Percentiles rank a stretch among this genome's conserved stretches.
phyloP scores from a whole-genome alignment of 805 yeast genomes.

The Yamadazyma laniorum region DNA sequence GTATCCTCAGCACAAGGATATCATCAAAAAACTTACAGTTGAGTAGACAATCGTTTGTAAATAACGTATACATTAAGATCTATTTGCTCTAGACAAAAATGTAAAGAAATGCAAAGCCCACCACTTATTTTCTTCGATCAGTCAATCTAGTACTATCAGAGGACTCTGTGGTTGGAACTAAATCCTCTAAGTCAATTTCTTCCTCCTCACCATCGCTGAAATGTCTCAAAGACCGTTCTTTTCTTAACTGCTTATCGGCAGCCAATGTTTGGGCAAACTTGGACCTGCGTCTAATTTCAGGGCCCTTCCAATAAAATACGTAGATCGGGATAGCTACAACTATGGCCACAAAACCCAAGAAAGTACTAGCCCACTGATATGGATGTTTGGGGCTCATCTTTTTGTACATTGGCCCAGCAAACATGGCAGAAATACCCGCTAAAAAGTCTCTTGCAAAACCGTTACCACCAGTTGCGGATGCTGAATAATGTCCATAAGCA shows the following conservation, averaged over 20 bases:
- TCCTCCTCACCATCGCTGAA: conserved; percentile 12
- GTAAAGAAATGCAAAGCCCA: too few species aligned
- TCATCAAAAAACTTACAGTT: conserved; percentile 18
- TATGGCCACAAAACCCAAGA: conserved; percentile 33
- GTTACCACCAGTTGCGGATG: conserved; percentile 45
- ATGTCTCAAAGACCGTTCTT: conserved; percentile 7
- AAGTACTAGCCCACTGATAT: conserved; percentile 39
- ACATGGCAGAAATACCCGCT: conserved; percentile 40
- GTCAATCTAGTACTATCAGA: conserved; percentile 5
- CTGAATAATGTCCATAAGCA: conserved; percentile 42
- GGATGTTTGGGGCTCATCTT: conserved; percentile 30
- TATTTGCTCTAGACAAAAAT: too few species aligned
- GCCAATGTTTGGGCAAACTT: conserved; percentile 39
- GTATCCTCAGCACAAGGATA: conserved; percentile 20
- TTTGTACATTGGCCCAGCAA: conserved; percentile 35
- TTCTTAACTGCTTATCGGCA: conserved; percentile 22
- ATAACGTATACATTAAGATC: background rate
- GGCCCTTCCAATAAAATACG: conserved; percentile 41
- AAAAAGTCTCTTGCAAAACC: conserved; percentile 42
- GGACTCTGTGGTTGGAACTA: conserved; percentile 6
- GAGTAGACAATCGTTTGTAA: conserved; percentile 1
- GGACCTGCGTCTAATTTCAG: conserved; percentile 29
- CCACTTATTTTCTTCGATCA: background rate
- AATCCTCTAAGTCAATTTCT: conserved; percentile 11
- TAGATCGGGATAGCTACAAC: conserved; percentile 36